Base-by-base conservation (phyloP, 176 grass and related monocot species). In the Avena sativa region DNA sequence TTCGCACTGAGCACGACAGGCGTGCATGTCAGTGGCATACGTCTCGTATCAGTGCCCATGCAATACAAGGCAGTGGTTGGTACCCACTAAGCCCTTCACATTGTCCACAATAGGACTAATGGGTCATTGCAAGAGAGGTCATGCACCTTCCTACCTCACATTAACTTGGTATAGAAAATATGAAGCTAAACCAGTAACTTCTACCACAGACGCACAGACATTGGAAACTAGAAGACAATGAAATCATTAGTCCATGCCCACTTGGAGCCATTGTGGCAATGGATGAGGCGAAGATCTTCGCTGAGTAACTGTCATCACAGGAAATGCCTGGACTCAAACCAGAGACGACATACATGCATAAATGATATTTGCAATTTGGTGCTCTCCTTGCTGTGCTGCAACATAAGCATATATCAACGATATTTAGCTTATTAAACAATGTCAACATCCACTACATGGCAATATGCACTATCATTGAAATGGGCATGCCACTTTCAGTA, bases 31-130 rank as follows among this genome's bases (percentile, higher is more conserved):
- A 84, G 68, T 88, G 76, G 36, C 36, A 84, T 87, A 44, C 9
- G 49, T 32, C 74, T 67, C 69, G 68, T 88, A 85, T 91, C 85
- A 91, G 86, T 91, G 89, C 69, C 89, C 85, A 77, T 88, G 85
- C 89, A 81, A 79, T 61, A 88, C 34, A 91, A 78, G 68, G 76
- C 1, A 81, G 85, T 88, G 66, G 76, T 68, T 76, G 46, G 55
- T 52, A 72, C 79, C 85, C 85, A 87, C 80, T 68, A 59, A 67
- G 79, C 51, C 85, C 57, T 84, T 84, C 60, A 81, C 59, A 84
- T 69, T 51, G 70, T 81, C 85, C 85, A 51, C 49, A 60, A 38
- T 26, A 76, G 81, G 81, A 87, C 68, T 58, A 75, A 84, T 75
- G 85, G 67, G 14, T 52, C 58, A n/a, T 76, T 79, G 68, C 85